A percentile compares a stretch with the other conserved stretches of the same genome.
Evolutionary conservation across 441 rosid genomes (phyloP).

Genomic region (Arabidopsis hybrid): DNA sequence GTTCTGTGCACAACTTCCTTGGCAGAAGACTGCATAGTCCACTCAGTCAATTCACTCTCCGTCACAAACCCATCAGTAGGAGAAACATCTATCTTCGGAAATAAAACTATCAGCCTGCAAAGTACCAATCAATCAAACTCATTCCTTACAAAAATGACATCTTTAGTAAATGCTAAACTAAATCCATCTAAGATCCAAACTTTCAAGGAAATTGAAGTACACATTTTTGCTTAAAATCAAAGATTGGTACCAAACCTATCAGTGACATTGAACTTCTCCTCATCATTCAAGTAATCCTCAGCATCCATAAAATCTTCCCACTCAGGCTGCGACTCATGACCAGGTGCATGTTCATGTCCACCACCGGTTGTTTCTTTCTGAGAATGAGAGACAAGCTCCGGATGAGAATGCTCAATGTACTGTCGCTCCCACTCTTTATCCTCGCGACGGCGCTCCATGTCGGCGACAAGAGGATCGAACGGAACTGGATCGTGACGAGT

Average conservation of each 20-base stretch:
- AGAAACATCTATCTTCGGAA: slow-evolving; percentile 89
- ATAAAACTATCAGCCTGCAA: slow-evolving; percentile 73
- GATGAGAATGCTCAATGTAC: slow-evolving; percentile 69
- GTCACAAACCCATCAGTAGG: slow-evolving; percentile 79
- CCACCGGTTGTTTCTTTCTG: slow-evolving; percentile 15
- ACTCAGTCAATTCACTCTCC: slow-evolving; percentile 81
- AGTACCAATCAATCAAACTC: slow-evolving; percentile 21
- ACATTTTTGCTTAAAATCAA: not conserved
- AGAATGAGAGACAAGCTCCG: slow-evolving; percentile 48
- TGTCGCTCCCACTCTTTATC: slow-evolving; percentile 88
- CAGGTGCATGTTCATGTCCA: slow-evolving; percentile 63
- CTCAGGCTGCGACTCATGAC: slow-evolving; percentile 89
- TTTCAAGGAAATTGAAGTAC: not conserved
- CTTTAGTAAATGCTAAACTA: slow-evolving; percentile 8
- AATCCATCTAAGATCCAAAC: not conserved
- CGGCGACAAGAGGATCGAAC: slow-evolving; percentile 89
- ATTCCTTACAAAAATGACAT: not conserved
- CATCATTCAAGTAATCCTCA: slow-evolving; percentile 90
- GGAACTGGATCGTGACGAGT: slow-evolving; percentile 66
- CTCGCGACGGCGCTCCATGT: slow-evolving; percentile 88
- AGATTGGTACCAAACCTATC: slow-evolving; percentile 53
- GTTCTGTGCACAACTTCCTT: slow-evolving; percentile 81
- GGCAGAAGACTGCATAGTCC: slow-evolving; percentile 75
- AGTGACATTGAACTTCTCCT: slow-evolving; percentile 87
- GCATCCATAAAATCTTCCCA: slow-evolving; percentile 94